These are phyloP conservation scores for Exobasidium cylindrosporum DNA, from an alignment of 1,284 basidiomycete species.

Conservation along the genomic window DNA sequence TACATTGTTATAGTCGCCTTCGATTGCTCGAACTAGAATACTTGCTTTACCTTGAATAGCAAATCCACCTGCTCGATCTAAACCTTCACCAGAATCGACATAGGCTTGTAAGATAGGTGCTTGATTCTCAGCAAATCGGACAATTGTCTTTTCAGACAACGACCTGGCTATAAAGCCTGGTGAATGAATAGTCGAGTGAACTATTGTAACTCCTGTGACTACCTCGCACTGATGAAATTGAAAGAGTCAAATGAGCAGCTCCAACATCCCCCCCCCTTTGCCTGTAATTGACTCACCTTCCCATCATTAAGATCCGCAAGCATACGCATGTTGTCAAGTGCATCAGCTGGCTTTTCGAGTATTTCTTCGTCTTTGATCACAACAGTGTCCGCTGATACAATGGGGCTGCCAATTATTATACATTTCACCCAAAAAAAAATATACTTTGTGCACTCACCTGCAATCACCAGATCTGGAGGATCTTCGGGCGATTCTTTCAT, in stretches of 20 bases:
- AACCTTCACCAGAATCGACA: conserved; percentile 80
- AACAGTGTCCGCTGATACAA: conserved; percentile 42
- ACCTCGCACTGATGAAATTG: conserved; percentile 35
- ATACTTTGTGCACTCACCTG: conserved; percentile 64
- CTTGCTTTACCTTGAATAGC: conserved; percentile 77
- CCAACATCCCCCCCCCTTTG: neutral
- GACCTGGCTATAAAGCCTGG: conserved; percentile 83
- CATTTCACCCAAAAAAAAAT: too few relatives aligned
- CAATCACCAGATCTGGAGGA: conserved; percentile 88
- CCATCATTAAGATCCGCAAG: conserved; percentile 76
- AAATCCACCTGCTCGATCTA: conserved; percentile 90
- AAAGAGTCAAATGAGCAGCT: neutral
- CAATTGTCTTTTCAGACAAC: conserved; percentile 44
- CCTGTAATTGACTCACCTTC: conserved; percentile 69
- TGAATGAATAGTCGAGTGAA: conserved; percentile 75
- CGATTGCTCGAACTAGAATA: conserved; percentile 74
- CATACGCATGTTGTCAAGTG: conserved; percentile 83
- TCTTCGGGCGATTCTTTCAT: conserved; percentile 65
- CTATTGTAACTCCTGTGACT: conserved; percentile 58
- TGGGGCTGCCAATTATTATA: neutral
- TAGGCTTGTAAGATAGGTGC: conserved; percentile 71
- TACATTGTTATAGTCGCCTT: conserved; percentile 88
- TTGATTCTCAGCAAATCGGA: conserved; percentile 55
- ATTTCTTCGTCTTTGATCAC: conserved; percentile 58
- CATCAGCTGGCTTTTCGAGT: conserved; percentile 79